phyloP scores from a whole-genome alignment of 2,329 filamentous ascomycete genomes.

The Colletotrichum eleusines region DNA sequence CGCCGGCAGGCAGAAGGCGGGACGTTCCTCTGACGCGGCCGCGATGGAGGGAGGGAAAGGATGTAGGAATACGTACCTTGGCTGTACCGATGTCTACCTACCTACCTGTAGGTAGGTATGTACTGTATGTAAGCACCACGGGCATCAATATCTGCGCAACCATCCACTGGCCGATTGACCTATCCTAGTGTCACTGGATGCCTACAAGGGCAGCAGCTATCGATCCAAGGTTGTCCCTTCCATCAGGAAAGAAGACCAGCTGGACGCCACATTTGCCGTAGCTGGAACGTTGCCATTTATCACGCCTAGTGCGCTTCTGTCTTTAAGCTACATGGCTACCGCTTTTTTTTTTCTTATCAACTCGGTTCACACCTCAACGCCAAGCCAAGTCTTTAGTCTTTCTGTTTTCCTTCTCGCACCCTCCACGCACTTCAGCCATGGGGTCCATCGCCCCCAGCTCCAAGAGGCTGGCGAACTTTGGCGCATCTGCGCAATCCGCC shows the following conservation, averaged over 20 bases:
- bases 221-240: conserved; percentile 22
- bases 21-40: too few relatives aligned
- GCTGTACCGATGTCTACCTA: background rate
- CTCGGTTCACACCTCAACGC: background rate
- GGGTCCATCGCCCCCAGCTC: conserved; percentile 30
- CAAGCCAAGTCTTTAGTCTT: too few relatives aligned
- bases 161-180: conserved; percentile 33
- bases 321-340: conserved; percentile 1
- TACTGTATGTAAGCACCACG: background rate
- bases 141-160: conserved; percentile 22
- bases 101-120: too few relatives aligned
- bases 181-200: conserved; percentile 32
- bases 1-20: conserved; percentile 36
- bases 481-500: conserved; percentile 39
- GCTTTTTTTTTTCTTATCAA: background rate
- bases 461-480: conserved; percentile 14
- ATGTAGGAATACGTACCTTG: conserved; percentile 35
- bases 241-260: background rate
- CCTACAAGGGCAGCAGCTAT: conserved; percentile 28
- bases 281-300: conserved; percentile 32
- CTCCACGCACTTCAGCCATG: conserved; percentile 13
- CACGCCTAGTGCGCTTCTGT: conserved; percentile 18
- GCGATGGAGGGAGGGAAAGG: too few relatives aligned
- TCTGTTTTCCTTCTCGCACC: background rate
- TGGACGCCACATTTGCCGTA: conserved; percentile 35